Base-by-base conservation (phyloP, 805 yeast species). In the Maudiozyma bulderi region DNA sequence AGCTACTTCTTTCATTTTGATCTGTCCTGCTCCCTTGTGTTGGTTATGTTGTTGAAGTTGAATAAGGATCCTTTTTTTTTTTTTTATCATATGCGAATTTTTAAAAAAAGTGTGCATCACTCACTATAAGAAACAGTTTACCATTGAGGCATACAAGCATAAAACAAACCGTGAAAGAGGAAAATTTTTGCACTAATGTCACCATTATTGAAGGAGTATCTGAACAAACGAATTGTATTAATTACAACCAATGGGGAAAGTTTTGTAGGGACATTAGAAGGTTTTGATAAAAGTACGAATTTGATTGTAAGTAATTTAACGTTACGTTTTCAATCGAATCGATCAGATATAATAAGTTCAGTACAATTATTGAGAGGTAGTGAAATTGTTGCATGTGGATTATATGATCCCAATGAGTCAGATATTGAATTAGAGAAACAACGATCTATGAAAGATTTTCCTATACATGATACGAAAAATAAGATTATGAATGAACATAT, bases 211-310 rank as follows among this genome's bases (percentile, higher is more conserved):
- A 63, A 65, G 49, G 65, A 62, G 43, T 58, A 54, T 50, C 50
- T 59, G 49, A 46, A 58, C 68, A 79, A 74, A 55, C 68, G 68
- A 54, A 81, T 81, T 11, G 74, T 79, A 47, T 72, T 80, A 32
- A 66, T 81, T 43, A 78, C 83, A 3, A 70, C 80, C 6, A 83
- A 78, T 54, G 85, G 83, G 9, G 67, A 77, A 45, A 69, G 74
- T 47, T 70, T 76, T 41, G 59, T 70, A 38, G 82, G 80, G 5
- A 66, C 57, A 20, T 57, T 78, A 14, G 75, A 73, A 54, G 88
- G 90, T 6, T 83, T 71, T 56, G 91, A 84, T 61, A 77, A 80
- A 53, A 71, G 78, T 43, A 77, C 85, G 28, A 84, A 84, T 58
- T 57, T 84, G 35, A 69, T 83, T 39, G 38, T 35, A 35, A n/a